These are phyloP conservation scores for Citrullus colocynthis DNA, from an alignment of 306 rosid species.

Conservation along the genomic window DNA sequence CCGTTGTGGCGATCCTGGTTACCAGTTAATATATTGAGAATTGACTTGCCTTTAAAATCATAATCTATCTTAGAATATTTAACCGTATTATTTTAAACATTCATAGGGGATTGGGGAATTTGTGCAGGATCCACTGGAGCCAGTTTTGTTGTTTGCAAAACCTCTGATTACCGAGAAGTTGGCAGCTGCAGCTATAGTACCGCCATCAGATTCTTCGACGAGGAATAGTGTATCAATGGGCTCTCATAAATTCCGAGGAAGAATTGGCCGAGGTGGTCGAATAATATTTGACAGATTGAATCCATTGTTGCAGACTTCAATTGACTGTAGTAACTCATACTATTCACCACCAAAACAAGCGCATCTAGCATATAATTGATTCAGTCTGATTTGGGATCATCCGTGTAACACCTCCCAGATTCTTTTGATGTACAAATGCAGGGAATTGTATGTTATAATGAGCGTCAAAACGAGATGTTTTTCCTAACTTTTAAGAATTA, in stretches of 20 bases:
- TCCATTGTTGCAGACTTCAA: constrained; percentile 69
- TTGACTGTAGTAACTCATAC: constrained; percentile 69
- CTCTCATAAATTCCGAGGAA: constrained; percentile 50
- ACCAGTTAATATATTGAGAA: background rate
- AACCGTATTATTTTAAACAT: constrained; percentile 6
- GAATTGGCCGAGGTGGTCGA: constrained; percentile 95
- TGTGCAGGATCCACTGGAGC: constrained; percentile 91
- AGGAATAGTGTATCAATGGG: constrained; percentile 42
- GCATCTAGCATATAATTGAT: constrained; percentile 56
- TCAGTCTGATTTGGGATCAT: background rate
- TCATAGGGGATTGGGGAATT: constrained; percentile 7
- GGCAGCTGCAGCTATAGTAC: constrained; percentile 67
- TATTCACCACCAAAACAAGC: constrained; percentile 66
- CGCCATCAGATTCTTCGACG: constrained; percentile 43
- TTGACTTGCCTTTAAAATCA: background rate
- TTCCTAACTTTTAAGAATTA: background rate
- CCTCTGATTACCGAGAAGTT: constrained; percentile 89
- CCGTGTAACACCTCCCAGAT: background rate
- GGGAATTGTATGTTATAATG: background rate
- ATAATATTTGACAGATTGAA: constrained; percentile 89
- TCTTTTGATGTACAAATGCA: background rate
- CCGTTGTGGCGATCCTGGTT: too few relatives aligned
- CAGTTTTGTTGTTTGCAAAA: constrained; percentile 72
- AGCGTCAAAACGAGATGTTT: background rate
- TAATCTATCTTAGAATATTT: background rate